Evolutionary conservation across 1,284 basidiomycete genomes (phyloP), one percentile per base, ranked within the genome.

Genomic region (Trichosporon faecale): DNA sequence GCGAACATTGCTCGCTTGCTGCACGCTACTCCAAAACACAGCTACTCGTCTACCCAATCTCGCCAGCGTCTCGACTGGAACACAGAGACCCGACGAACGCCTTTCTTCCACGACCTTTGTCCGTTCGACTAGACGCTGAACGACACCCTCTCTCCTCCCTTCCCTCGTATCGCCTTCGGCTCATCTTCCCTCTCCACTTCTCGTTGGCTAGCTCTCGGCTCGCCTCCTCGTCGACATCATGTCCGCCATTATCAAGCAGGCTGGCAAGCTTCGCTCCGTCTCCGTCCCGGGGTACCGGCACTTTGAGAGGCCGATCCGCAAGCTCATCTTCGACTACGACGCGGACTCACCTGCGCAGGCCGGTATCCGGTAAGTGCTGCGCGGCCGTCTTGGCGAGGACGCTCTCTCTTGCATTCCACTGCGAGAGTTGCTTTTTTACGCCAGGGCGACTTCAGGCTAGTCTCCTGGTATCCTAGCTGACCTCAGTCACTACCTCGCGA

Each of bases 241-340:
- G 37, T 12, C 21, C 25, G 35, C 27, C 29, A 18, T 46, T 29
- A 25, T 61, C 37, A 40, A 66, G 6, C 67, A 68, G 12, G 61
- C 72, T 12, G 46, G 67, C 18, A 33, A 69, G 18, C 74, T 78
- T 23, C 75, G 75, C 66, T 79, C 80, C 12, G 66, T 77, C 16
- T 70, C 81, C 12, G 74, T 83, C 3, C 76, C 74, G n/a, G 83
- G 82, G 8, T 83, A 83, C 70, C 70, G 74, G 64, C 80, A 81
- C 72, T 83, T 81, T 71, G 65, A 81, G 8, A 79, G 79, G 2
- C 83, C 82, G 1, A 70, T 84, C 49, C 75, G 83, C 64, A 80
- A 79, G 67, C 68, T 83, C 61, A 78, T 82, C 44, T 75, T 84
- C 67, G 82, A 83, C 70, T 82, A 82, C 67, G 79, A 82, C 68